A percentile compares a stretch with the other conserved stretches of the same genome.
Conservation (phyloP, 2,329 filamentous ascomycete species). For the Colletotrichum somersetense region DNA sequence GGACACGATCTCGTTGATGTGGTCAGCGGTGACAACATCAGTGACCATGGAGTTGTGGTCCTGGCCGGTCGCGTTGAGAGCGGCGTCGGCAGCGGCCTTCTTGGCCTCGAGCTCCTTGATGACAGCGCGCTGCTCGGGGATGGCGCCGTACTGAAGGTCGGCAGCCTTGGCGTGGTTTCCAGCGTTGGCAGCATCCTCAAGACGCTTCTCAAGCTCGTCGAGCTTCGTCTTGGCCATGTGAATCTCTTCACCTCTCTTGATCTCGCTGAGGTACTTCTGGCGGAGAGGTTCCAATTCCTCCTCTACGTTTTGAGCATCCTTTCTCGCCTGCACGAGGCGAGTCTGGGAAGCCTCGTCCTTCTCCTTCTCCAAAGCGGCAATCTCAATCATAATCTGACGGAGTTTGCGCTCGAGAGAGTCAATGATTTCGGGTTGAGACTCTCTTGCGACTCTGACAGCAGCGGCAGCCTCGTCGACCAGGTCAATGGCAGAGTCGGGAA, state of each 20-base stretch:
- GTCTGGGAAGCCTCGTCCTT: constrained; percentile 92
- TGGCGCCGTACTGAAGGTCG: constrained; percentile 96
- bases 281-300: constrained; percentile 92
- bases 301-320: constrained; percentile 92
- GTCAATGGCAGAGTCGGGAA: constrained; percentile 97
- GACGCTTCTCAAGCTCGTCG: constrained; percentile 89
- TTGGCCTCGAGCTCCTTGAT: constrained; percentile 87
- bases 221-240: constrained; percentile 96
- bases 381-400: constrained; percentile 95
- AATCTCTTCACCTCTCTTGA: constrained; percentile 89
- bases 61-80: constrained; percentile 65
- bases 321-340: constrained; percentile 84
- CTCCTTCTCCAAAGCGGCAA: constrained; percentile 92
- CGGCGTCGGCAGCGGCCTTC: constrained; percentile 82
- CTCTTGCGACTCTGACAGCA: constrained; percentile 93
- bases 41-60: constrained; percentile 83
- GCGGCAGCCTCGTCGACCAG: constrained; percentile 96
- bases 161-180: constrained; percentile 89
- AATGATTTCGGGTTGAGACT: constrained; percentile 95
- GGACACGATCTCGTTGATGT: constrained; percentile 98
- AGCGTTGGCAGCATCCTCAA: constrained; percentile 90
- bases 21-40: constrained; percentile 93
- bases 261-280: constrained; percentile 96
- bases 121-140: constrained; percentile 86
- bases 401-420: constrained; percentile 93